Base-by-base conservation (phyloP, 208 protist species). In the Leishmania gerbilli region DNA sequence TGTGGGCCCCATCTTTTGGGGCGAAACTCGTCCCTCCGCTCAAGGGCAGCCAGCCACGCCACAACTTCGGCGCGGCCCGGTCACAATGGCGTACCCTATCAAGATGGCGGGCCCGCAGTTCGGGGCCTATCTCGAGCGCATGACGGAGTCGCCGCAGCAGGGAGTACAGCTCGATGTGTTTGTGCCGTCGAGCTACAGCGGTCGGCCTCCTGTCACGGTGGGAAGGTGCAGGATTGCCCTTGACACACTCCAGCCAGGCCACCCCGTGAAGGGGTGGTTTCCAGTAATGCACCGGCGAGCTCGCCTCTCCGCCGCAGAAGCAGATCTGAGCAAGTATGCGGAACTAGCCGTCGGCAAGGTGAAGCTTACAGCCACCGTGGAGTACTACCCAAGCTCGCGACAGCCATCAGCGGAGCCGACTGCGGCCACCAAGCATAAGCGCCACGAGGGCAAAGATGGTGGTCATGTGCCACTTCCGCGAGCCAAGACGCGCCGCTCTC, bases 131-230 rank as follows among this genome's bases (percentile, higher is more conserved):
- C 82, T 97, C 11, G 51, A 74, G 56, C 84, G 90, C 79, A 94
- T 96, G 91, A 86, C 84, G 45, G 68, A 79, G 49, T 92, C 88
- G 3, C 82, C 87, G 27, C 88, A 92, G 53, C 74, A 82, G 53
- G 94, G 94, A 6, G 62, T 97, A 77, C 91, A 95, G 79, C 55
- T 97, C 68, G 80, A 89, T 76, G 88, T 97, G 49, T 95, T 89
- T 75, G 94, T 97, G 1, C 94, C 94, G 11, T 92, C 91, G 21
- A 96, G 89, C 76, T 97, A 95, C 83, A 95, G 90, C 78, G 94
- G 94, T 17, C 84, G 92, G 1, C 84, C 83, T 11, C 75, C 91
- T 0, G 80, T 95, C 55, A 84, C 80, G 68, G 89, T 97, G 5
- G 94, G 94, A 31, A 92, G 89, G 75, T 83, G 84, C 67, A 82